Base-by-base conservation (phyloP, 2,329 filamentous ascomycete species). In the Parastagonospora avenae region DNA sequence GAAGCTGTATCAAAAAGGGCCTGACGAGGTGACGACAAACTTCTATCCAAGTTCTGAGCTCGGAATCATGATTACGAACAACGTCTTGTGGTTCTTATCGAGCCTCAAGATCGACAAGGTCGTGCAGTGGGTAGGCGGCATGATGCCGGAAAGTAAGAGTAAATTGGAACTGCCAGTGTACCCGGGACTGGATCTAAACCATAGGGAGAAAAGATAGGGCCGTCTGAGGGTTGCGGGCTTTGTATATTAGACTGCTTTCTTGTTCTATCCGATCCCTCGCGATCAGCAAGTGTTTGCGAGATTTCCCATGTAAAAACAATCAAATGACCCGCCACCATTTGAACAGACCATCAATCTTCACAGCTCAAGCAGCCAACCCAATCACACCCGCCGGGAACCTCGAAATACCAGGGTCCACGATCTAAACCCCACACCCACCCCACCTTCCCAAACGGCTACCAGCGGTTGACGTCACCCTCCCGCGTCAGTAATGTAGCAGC, bases 151-250 rank as follows among this genome's bases (percentile, higher is more conserved):
- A 52, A 55, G 67, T 16, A 62, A 73, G 2, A 66, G 66, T 38
- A 55, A 47, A 10, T 78, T 74, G 76, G 49, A 69, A 11, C 59
- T 79, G 2, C 76, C 77, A 2, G 64, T 71, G 10, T 78, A 77
- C 48, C 32, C 46, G 8, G 40, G 15, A 7, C 27, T 46, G 43
- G 27, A 15, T 47, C 9, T 33, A 36, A 24, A 9, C 9, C 8
- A 29, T 7, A n/a, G n/a, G 36, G 16, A 8, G 24, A 39, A 12
- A 35, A 48, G 31, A 10, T 30, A 19, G 3, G 29, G 14, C 35
- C 7, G n/a, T 29, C 35, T 28, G 14, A 29, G 9, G 10, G 15
- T 16, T 40, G 14, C 8, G 35, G 19, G 5, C 19, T 24, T 24
- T 24, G 19, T 24, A 24, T 24, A 24, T 24, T 5, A 24, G 19